phyloP scores from a whole-genome alignment of 2,329 filamentous ascomycete species.

The Beauveria sp. region DNA sequence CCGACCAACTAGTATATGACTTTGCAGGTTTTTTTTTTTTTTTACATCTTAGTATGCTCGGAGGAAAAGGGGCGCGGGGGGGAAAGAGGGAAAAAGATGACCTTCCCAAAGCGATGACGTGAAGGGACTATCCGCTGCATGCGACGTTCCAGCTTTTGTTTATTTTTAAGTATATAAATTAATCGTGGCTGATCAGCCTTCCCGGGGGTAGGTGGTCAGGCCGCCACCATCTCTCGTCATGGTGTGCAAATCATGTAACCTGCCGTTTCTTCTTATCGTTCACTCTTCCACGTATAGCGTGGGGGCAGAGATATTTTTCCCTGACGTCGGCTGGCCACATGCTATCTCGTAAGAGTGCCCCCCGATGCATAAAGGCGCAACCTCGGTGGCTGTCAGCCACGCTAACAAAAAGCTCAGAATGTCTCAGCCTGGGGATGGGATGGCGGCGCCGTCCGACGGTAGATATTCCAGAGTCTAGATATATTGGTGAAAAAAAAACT shows the following conservation, averaged over 20 bases:
- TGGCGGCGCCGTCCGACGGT: no score
- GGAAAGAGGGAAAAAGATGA: neutral
- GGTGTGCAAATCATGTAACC: neutral
- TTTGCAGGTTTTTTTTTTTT: neutral
- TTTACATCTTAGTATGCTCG: no score
- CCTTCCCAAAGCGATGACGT: neutral
- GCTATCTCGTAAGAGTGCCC: neutral
- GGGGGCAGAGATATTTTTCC: neutral
- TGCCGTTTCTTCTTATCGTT: neutral
- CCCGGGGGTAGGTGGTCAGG: neutral
- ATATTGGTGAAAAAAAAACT: no score
- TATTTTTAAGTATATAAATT: neutral
- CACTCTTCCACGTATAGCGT: neutral
- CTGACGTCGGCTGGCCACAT: neutral
- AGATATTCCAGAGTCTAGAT: no score
- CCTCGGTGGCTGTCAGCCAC: neutral
- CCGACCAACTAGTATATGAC: neutral
- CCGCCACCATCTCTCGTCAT: neutral
- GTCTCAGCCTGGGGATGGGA: no score
- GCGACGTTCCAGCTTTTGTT: neutral
- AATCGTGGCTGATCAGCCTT: neutral
- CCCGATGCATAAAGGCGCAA: neutral
- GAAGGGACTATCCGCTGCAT: neutral
- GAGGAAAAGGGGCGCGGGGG: neutral
- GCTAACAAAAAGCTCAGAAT: no score